Evolutionary conservation across 495 filamentous ascomycete genomes (phyloP).

Genomic region (Podospora fimiseda): DNA sequence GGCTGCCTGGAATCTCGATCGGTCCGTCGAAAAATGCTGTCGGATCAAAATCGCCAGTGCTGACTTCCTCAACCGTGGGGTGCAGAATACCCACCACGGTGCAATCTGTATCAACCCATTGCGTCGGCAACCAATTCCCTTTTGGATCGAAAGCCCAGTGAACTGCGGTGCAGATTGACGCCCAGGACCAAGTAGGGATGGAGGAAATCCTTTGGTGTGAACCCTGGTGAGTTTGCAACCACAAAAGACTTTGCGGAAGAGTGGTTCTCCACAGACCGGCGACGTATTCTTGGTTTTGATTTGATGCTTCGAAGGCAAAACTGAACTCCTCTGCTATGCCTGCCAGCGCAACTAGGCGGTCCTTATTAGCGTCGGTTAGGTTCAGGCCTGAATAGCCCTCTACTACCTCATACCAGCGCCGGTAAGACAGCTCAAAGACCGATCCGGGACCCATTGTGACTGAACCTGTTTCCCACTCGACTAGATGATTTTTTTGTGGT

Average conservation of each 20-base stretch:
- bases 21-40: too few relatives aligned
- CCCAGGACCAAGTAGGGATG: constrained; percentile 14
- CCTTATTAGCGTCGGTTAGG: constrained; percentile 3
- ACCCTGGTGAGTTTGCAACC: constrained; percentile 2
- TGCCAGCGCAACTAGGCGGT: constrained; percentile 9
- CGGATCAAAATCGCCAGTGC: too few relatives aligned
- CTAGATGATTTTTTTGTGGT: too few relatives aligned
- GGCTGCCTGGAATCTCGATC: too few relatives aligned
- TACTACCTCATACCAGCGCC: constrained; percentile 1
- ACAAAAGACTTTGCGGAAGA: constrained; percentile 8
- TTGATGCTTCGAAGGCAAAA: neutral
- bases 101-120: too few relatives aligned
- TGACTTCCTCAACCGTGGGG: too few relatives aligned
- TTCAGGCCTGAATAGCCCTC: constrained; percentile 7
- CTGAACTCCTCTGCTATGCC: constrained; percentile 12
- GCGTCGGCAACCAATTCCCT: neutral
- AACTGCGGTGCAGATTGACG: constrained; percentile 7
- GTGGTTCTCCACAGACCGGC: constrained; percentile 5
- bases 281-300: neutral
- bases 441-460: too few relatives aligned
- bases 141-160: neutral
- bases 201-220: neutral
- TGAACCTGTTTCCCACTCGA: too few relatives aligned
- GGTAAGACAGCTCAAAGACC: neutral
- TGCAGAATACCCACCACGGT: too few relatives aligned